A percentile compares a stretch with the other conserved stretches of the same genome.
phyloP scores from a whole-genome alignment of 768 basidiomycete genomes.

The Mycena crocata region DNA sequence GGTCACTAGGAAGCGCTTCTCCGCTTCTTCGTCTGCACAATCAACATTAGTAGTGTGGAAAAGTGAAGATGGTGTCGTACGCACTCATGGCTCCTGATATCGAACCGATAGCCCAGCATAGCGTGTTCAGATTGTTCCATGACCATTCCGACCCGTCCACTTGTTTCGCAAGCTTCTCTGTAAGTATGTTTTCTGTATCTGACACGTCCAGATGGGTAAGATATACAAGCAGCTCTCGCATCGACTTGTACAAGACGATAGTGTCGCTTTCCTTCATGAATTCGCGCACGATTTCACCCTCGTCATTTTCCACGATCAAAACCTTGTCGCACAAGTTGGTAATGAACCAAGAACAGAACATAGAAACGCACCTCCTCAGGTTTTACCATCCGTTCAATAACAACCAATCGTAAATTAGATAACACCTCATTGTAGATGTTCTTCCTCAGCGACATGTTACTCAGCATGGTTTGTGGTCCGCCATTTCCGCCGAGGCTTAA shows the following conservation, averaged over 20 bases:
- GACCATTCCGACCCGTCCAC: slow-evolving; percentile 99
- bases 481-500: slow-evolving; percentile 82
- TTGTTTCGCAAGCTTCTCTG: slow-evolving; percentile 97
- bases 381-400: slow-evolving; percentile 99
- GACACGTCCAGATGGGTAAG: slow-evolving; percentile 96
- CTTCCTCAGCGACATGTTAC: slow-evolving; percentile 86
- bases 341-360: not conserved
- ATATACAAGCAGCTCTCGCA: slow-evolving; percentile 98
- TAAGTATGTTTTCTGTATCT: slow-evolving; percentile 97
- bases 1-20: slow-evolving; percentile 98
- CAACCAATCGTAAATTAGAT: slow-evolving; percentile 92
- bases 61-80: slow-evolving; percentile 45
- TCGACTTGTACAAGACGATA: slow-evolving; percentile 98
- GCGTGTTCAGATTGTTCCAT: slow-evolving; percentile 98
- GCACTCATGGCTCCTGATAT: slow-evolving; percentile 99
- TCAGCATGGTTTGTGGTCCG: slow-evolving; percentile 73
- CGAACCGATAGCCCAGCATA: slow-evolving; percentile 99
- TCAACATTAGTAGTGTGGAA: slow-evolving; percentile 2
- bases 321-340: slow-evolving; percentile 65
- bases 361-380: slow-evolving; percentile 87
- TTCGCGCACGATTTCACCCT: slow-evolving; percentile 98
- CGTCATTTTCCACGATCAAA: slow-evolving; percentile 98
- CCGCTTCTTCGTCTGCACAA: slow-evolving; percentile 91
- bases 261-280: slow-evolving; percentile 99
- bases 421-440: slow-evolving; percentile 96